These are phyloP conservation scores for Dendrobium nobile DNA, from an alignment of 106 monocot genomes.

Conservation along the genomic window DNA sequence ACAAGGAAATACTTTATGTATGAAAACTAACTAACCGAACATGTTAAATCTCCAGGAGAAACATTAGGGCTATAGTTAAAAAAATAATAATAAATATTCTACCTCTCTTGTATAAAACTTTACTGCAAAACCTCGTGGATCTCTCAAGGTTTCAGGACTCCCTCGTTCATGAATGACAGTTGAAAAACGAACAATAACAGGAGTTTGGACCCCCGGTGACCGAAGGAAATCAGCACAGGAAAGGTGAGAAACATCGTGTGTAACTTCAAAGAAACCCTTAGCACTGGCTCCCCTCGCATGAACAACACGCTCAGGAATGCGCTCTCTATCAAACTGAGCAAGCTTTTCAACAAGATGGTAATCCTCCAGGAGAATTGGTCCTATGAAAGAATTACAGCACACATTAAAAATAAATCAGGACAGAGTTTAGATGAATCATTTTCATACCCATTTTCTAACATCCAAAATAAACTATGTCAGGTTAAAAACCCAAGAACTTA, in stretches of 20 bases:
- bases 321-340: conserved; percentile 64
- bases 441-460: too few species aligned
- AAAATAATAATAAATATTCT: background rate
- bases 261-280: conserved; percentile 77
- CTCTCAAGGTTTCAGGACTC: conserved; percentile 69
- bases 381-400: conserved; percentile 16
- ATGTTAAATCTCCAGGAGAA: background rate
- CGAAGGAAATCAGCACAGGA: conserved; percentile 76
- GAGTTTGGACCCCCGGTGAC: conserved; percentile 63
- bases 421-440: background rate
- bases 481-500: background rate
- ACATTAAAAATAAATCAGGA: background rate
- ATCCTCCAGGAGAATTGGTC: conserved; percentile 70
- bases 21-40: background rate
- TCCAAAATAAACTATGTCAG: background rate
- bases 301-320: conserved; percentile 70
- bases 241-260: conserved; percentile 58
- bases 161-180: conserved; percentile 78
- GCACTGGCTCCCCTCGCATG: conserved; percentile 78
- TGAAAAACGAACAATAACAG: conserved; percentile 68
- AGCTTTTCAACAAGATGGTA: conserved; percentile 73
- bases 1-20: background rate
- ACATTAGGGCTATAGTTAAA: background rate
- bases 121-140: conserved; percentile 70
- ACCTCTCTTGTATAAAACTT: conserved; percentile 86